Base-by-base conservation (phyloP, 140 eudicot species). In the Senecio squalidus region DNA sequence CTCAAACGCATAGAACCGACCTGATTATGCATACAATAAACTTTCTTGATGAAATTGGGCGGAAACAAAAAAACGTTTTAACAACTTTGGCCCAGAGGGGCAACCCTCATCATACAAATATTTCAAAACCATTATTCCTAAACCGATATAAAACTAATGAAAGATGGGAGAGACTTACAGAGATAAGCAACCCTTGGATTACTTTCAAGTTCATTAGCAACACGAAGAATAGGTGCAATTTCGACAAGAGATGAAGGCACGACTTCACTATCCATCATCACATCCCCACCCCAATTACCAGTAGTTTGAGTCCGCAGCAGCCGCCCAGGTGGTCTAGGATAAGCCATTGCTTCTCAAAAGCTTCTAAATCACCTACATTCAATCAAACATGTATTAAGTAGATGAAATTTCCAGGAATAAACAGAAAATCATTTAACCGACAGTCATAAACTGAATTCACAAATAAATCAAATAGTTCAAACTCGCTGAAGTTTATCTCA, bases 1-100 rank as follows among this genome's bases (percentile, higher is more conserved):
- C 76, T 88, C 99, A 68, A 92, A 92, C 46, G 99, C 99, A 59
- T 92, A 92, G 62, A 88, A 92, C n/a, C 99, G 96, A 68, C 99
- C 99, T 92, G 73, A 64, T 60, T 48, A 60, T 45, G 39, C 54
- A 64, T 9, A 54, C 20, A 45, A 62, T 28, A 54, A 54, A 25
- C 10, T 50, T 51, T 51, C 30, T 48, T 36, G 25, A 34, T 33
- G 28, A 10, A 44, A 45, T 18, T 45, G 9, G 36, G 43, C 18
- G 31, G 16, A 46, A 18, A 18, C n/a, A 34, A 59, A 9, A n/a
- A n/a, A n/a, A n/a, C n/a, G n/a, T n/a, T n/a, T n/a, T n/a, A n/a
- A n/a, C n/a, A n/a, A n/a, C n/a, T n/a, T n/a, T n/a, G n/a, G n/a
- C n/a, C n/a, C n/a, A n/a, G n/a, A n/a, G n/a, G n/a, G n/a, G n/a